phyloP scores from a whole-genome alignment of 495 filamentous ascomycete genomes.

The Trichoderma parareesei region DNA sequence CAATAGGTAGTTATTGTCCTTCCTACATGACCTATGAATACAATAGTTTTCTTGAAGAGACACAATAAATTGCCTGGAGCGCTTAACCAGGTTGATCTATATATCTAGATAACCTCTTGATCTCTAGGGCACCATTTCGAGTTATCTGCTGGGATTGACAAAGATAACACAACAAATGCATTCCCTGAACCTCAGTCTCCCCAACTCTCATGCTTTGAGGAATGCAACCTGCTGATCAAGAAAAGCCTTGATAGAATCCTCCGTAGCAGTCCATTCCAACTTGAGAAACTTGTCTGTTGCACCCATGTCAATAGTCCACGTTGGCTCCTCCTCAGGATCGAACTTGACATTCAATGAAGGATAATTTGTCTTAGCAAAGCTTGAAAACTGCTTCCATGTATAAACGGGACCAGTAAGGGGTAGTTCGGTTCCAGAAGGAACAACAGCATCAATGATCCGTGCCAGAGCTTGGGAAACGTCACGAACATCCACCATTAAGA shows the following conservation, averaged over 20 bases:
- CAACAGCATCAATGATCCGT: neutral
- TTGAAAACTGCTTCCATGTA: neutral
- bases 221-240: neutral
- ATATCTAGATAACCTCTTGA: too few relatives aligned
- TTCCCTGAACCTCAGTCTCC: neutral
- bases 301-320: neutral
- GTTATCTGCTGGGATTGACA: too few relatives aligned
- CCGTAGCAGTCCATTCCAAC: neutral
- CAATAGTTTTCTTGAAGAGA: too few relatives aligned
- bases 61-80: too few relatives aligned
- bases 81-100: too few relatives aligned
- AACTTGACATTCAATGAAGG: neutral
- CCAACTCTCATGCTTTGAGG: neutral
- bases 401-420: neutral
- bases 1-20: too few relatives aligned
- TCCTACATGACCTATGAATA: too few relatives aligned
- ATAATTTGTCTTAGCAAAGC: neutral
- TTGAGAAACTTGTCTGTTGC: neutral
- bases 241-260: neutral
- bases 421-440: neutral
- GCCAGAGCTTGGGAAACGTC: neutral
- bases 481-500: neutral
- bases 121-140: too few relatives aligned
- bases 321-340: neutral
- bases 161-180: too few relatives aligned